These are phyloP conservation scores for Xylaria multiplex DNA, from an alignment of 2,329 filamentous ascomycete genomes.

Conservation along the genomic window DNA sequence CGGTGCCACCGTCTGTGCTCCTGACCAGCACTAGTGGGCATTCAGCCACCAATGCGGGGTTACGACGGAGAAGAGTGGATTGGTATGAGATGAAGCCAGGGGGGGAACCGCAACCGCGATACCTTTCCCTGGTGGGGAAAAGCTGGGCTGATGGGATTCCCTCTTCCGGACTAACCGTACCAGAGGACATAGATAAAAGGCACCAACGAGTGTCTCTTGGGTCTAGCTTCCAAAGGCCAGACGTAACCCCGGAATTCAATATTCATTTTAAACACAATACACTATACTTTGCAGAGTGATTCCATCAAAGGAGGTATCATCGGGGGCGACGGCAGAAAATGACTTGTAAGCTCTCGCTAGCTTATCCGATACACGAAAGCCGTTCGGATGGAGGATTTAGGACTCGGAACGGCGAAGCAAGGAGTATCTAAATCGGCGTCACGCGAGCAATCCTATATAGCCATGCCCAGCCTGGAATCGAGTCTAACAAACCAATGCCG, in stretches of 20 bases:
- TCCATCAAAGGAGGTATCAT: neutral
- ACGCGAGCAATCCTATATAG: slow-evolving; percentile 20
- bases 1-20: slow-evolving; percentile 10
- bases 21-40: slow-evolving; percentile 10
- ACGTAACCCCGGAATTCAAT: slow-evolving; percentile 18
- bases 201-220: slow-evolving; percentile 14
- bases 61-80: slow-evolving; percentile 14
- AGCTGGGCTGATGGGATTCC: slow-evolving; percentile 22
- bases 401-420: slow-evolving; percentile 13
- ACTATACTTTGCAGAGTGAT: neutral
- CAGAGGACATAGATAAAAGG: slow-evolving; percentile 12
- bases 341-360: slow-evolving; percentile 24
- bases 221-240: slow-evolving; percentile 22
- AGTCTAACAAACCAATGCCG: slow-evolving; percentile 16
- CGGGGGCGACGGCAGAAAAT: slow-evolving; percentile 10
- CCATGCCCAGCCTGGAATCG: slow-evolving; percentile 21
- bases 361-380: slow-evolving; percentile 7
- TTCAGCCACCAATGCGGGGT: slow-evolving; percentile 33
- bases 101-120: slow-evolving; percentile 12
- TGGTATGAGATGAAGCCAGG: slow-evolving; percentile 20
- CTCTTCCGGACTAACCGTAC: slow-evolving; percentile 26
- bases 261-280: slow-evolving; percentile 14
- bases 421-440: slow-evolving; percentile 15
- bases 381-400: slow-evolving; percentile 15
- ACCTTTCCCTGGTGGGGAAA: slow-evolving; percentile 5